Base-by-base conservation (phyloP, 495 filamentous ascomycete genomes). In the Penicillium odoratum region DNA sequence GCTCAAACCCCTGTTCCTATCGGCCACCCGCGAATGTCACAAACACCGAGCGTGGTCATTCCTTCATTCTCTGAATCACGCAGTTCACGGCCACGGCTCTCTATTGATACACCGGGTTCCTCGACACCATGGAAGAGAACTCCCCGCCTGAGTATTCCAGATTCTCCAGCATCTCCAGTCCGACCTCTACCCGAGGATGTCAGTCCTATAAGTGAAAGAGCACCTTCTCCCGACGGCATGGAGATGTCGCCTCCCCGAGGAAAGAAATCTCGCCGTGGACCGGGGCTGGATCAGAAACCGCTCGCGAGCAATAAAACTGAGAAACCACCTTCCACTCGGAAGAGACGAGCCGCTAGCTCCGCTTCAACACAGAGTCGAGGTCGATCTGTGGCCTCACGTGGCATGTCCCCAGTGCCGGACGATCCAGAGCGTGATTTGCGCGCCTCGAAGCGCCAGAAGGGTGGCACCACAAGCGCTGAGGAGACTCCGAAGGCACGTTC, bases 281-380 rank as follows among this genome's bases (percentile, higher is more conserved):
- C 64, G 60, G 55, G 44, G 15, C 47, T 48, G 8, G 69, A 65
- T 54, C 68, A 31, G 62, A 68, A 69, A 56, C 33, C 58, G 46
- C 43, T 49, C 47, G 36, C 61, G 52, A 72, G 45, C 55, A 65
- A 62, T 64, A 79, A 73, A 68, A 65, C 44, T 46, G 73, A 77
- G 65, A 71, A 70, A 66, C 48, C 57, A 66, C 61, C 64, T 52
- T 63, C 58, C 28, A 55, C 53, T 36, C 71, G 65, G 6, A 71
- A 70, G 46, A 72, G 69, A 36, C 77, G 78, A 31, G 83, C 78
- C 46, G 74, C 72, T 26, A 86, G 85, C 59, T 76, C 74, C 25
- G 74, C 79, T 28, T 85, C 84, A 4, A 81, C 82, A 0, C 73
- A 76, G n/a, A 82, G 81, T 51, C 76, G 84, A 48, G 85, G 83